phyloP scores from a whole-genome alignment of 179 eudicot genomes.

The Sideroxylon spinosum region DNA sequence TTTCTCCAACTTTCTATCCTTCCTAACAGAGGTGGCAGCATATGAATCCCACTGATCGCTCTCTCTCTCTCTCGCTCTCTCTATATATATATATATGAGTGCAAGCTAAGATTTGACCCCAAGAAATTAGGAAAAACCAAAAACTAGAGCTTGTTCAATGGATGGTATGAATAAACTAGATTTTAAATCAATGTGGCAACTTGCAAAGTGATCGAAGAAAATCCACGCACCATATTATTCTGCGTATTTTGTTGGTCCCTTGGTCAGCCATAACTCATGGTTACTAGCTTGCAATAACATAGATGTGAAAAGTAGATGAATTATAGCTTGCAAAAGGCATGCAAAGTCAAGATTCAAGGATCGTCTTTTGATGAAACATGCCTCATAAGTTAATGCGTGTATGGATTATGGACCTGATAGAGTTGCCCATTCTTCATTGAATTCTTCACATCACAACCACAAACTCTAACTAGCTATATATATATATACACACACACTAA shows the following conservation, averaged over 20 bases:
- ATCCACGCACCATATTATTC: neutral
- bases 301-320: neutral
- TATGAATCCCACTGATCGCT: too few relatives aligned
- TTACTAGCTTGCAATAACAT: neutral
- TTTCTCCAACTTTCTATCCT: too few relatives aligned
- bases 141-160: too few relatives aligned
- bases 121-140: too few relatives aligned
- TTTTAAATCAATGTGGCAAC: neutral
- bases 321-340: neutral
- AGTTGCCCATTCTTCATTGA: neutral
- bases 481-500: too few relatives aligned
- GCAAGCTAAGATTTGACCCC: too few relatives aligned
- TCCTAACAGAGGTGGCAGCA: too few relatives aligned
- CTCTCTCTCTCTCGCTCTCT: too few relatives aligned
- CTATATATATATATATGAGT: too few relatives aligned
- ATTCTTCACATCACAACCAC: neutral
- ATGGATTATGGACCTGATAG: neutral
- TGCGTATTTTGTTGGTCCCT: neutral
- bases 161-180: too few relatives aligned
- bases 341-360: neutral
- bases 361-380: neutral
- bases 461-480: too few relatives aligned
- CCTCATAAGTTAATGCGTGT: neutral
- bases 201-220: neutral
- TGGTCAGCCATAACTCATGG: neutral